Evolutionary conservation across 2,329 filamentous ascomycete genomes (phyloP).

Genomic region (Aspergillus versicolor): DNA sequence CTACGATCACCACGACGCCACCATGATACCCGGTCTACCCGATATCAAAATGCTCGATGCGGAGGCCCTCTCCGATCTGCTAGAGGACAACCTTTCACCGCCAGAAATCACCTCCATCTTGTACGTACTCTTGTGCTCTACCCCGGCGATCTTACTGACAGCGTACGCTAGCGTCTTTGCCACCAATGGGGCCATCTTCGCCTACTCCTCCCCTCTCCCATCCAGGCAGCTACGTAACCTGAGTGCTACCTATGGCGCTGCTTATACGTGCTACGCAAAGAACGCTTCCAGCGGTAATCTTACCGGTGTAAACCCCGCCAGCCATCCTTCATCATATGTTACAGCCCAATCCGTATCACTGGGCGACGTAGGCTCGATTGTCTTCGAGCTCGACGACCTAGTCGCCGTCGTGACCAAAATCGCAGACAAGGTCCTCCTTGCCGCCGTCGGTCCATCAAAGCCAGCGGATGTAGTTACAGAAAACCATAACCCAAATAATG

Average conservation of each 20-base stretch:
- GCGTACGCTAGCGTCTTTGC: slow-evolving; percentile 37
- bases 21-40: slow-evolving; percentile 42
- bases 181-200: slow-evolving; percentile 46
- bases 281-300: slow-evolving; percentile 41
- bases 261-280: slow-evolving; percentile 44
- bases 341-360: slow-evolving; percentile 42
- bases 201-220: slow-evolving; percentile 40
- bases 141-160: slow-evolving; percentile 4
- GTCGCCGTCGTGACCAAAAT: slow-evolving; percentile 44
- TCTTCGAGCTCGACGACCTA: slow-evolving; percentile 42
- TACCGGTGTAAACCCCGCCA: slow-evolving; percentile 43
- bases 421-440: slow-evolving; percentile 44
- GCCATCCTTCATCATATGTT: slow-evolving; percentile 44
- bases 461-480: slow-evolving; percentile 17
- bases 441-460: slow-evolving; percentile 40
- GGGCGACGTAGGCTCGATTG: slow-evolving; percentile 45
- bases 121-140: slow-evolving; percentile 24
- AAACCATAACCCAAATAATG: background rate
- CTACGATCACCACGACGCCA: slow-evolving; percentile 24
- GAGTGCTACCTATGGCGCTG: slow-evolving; percentile 44
- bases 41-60: slow-evolving; percentile 46
- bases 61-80: slow-evolving; percentile 40
- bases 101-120: slow-evolving; percentile 46
- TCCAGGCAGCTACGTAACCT: slow-evolving; percentile 42
- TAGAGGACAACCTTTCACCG: slow-evolving; percentile 44